phyloP scores from a whole-genome alignment of 2,329 filamentous ascomycete species.

The Thelonectria blattea region DNA sequence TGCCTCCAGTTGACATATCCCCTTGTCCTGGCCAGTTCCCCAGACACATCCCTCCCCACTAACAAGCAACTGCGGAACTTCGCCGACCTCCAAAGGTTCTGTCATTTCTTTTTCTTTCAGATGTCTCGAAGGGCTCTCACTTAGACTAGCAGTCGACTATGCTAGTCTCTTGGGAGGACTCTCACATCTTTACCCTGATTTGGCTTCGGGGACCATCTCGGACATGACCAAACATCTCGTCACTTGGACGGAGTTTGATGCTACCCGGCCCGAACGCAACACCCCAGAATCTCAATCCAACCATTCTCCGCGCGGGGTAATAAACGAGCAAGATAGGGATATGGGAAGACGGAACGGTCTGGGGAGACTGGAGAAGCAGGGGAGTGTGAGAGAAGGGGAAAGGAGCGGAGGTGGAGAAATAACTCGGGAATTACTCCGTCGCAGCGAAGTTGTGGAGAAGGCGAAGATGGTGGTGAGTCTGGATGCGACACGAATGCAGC shows the following conservation, averaged over 20 bases:
- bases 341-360: constrained; percentile 6
- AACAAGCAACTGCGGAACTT: constrained; percentile 10
- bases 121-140: not conserved
- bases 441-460: constrained; percentile 1
- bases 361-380: constrained; percentile 9
- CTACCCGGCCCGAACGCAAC: not conserved
- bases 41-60: not conserved
- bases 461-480: not conserved
- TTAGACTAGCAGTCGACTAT: not conserved
- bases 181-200: not conserved
- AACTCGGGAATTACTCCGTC: constrained; percentile 5
- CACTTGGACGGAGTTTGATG: not conserved
- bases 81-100: not conserved
- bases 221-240: not conserved
- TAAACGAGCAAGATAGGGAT: constrained; percentile 4
- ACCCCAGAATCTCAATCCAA: not conserved
- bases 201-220: not conserved
- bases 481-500: not conserved
- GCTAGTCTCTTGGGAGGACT: not conserved
- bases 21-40: not conserved
- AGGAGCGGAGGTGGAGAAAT: constrained; percentile 14
- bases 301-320: constrained; percentile 18
- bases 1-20: not conserved
- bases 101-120: not conserved
- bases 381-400: not conserved